These are phyloP conservation scores for Ceratocystiopsis sp. DNA, from an alignment of 2,329 filamentous ascomycete genomes.

Conservation along the genomic window DNA sequence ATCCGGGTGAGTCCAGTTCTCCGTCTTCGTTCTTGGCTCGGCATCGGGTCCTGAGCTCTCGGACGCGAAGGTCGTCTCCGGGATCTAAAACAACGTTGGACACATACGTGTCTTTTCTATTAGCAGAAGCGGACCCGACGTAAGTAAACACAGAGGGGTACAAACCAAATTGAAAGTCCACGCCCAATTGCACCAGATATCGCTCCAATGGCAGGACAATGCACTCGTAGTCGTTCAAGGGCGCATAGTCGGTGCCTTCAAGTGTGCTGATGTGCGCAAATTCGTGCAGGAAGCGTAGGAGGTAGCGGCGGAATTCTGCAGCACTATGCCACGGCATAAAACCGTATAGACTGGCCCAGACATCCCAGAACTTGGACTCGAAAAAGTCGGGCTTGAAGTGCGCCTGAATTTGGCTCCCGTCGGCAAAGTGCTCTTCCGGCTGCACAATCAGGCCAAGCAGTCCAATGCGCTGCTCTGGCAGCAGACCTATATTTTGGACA, in stretches of 20 bases:
- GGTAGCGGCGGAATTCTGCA: constrained; percentile 15
- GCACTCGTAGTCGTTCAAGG: constrained; percentile 15
- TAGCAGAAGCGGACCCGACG: too few species aligned
- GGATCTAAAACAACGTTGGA: constrained; percentile 2
- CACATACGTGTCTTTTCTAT: neutral
- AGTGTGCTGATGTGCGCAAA: constrained; percentile 14
- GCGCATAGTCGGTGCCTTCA: constrained; percentile 13
- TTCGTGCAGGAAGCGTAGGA: constrained; percentile 15
- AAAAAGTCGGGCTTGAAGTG: constrained; percentile 12
- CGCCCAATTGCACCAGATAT: constrained; percentile 13
- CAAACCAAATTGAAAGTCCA: constrained; percentile 12
- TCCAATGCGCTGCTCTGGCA: constrained; percentile 9
- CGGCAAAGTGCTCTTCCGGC: constrained; percentile 3
- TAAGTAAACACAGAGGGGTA: too few species aligned
- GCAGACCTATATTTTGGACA: constrained; percentile 12
- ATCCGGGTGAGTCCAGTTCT: too few species aligned
- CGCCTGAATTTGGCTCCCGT: constrained; percentile 7
- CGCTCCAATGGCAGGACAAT: constrained; percentile 14
- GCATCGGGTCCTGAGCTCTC: neutral
- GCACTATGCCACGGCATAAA: constrained; percentile 18
- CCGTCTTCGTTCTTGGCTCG: too few species aligned
- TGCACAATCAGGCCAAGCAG: constrained; percentile 9
- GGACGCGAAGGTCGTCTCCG: neutral
- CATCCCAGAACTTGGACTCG: constrained; percentile 16
- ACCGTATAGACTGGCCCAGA: constrained; percentile 16